Conservation (phyloP, 495 filamentous ascomycete species). For the Acidiella bohemica region DNA sequence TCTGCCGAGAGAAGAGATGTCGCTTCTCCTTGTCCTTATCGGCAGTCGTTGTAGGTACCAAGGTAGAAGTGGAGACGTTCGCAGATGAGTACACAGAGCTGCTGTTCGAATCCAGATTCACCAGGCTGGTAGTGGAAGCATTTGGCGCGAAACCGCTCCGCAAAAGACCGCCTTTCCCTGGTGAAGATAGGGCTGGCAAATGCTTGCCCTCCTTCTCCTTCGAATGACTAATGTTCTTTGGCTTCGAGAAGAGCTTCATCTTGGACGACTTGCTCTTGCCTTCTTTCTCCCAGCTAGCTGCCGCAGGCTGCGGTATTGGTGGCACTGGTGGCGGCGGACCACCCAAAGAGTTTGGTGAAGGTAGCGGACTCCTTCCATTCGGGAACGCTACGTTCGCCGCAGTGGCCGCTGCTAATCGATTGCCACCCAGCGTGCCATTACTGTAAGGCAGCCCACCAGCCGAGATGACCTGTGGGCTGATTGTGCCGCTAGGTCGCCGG, state of each 20-base stretch:
- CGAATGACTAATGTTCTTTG: conserved; percentile 65
- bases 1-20: conserved; percentile 82
- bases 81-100: conserved; percentile 55
- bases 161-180: conserved; percentile 52
- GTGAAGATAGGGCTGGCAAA: conserved; percentile 61
- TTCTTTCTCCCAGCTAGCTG: conserved; percentile 48
- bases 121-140: conserved; percentile 67
- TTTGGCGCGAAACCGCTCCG: conserved; percentile 56
- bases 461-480: conserved; percentile 40
- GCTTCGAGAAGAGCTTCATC: conserved; percentile 83
- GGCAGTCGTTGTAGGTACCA: conserved; percentile 35
- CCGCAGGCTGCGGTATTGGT: too few species aligned
- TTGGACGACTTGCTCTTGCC: conserved; percentile 67
- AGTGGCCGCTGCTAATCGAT: conserved; percentile 56
- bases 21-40: conserved; percentile 58
- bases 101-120: conserved; percentile 32
- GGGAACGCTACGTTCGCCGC: conserved; percentile 84
- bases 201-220: conserved; percentile 54
- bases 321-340: conserved; percentile 28
- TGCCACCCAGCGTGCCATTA: conserved; percentile 55
- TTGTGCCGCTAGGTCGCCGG: conserved; percentile 29
- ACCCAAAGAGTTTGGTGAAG: conserved; percentile 21
- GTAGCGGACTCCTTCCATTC: conserved; percentile 35
- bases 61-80: conserved; percentile 74
- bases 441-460: conserved; percentile 31